A percentile compares a stretch with the other conserved stretches of the same genome.
phyloP scores from a whole-genome alignment of 2,329 filamentous ascomycete species.

The Fusarium sp. region DNA sequence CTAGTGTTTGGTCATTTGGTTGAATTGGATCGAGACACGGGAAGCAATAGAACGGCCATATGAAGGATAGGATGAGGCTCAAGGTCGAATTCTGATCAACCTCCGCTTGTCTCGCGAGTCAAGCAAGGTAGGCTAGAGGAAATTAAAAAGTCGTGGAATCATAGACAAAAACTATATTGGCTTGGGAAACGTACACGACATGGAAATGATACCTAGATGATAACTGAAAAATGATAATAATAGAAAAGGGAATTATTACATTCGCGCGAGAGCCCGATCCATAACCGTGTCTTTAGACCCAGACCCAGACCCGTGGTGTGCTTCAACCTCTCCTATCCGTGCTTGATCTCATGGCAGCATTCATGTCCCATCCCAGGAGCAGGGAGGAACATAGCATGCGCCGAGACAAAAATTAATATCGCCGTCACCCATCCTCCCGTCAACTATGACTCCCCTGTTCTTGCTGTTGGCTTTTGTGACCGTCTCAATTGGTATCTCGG shows the following conservation, averaged over 20 bases:
- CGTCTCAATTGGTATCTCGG: conserved; percentile 46
- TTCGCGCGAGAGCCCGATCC: conserved; percentile 56
- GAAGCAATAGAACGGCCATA: background rate
- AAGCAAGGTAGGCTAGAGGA: background rate
- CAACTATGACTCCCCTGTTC: conserved; percentile 38
- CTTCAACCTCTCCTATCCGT: conserved; percentile 44
- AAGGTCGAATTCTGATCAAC: background rate
- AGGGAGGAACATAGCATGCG: conserved; percentile 36
- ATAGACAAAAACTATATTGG: conserved; percentile 44
- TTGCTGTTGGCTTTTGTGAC: conserved; percentile 42
- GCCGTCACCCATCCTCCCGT: conserved; percentile 36
- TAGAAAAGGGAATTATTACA: conserved; percentile 63
- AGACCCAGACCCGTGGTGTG: conserved; percentile 49
- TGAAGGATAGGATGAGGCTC: background rate
- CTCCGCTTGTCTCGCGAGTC: background rate
- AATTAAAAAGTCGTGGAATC: conserved; percentile 18
- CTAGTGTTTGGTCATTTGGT: background rate
- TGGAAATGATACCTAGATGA: conserved; percentile 42
- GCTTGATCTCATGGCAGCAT: conserved; percentile 34
- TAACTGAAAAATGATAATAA: conserved; percentile 52
- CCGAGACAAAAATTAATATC: conserved; percentile 47
- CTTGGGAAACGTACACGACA: conserved; percentile 46
- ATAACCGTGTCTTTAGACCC: conserved; percentile 42
- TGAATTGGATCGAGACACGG: background rate
- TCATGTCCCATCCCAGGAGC: conserved; percentile 20